Evolutionary conservation across 805 yeast genomes (phyloP), one percentile per base, ranked within the genome.

Genomic region (Ogataea ganodermae): DNA sequence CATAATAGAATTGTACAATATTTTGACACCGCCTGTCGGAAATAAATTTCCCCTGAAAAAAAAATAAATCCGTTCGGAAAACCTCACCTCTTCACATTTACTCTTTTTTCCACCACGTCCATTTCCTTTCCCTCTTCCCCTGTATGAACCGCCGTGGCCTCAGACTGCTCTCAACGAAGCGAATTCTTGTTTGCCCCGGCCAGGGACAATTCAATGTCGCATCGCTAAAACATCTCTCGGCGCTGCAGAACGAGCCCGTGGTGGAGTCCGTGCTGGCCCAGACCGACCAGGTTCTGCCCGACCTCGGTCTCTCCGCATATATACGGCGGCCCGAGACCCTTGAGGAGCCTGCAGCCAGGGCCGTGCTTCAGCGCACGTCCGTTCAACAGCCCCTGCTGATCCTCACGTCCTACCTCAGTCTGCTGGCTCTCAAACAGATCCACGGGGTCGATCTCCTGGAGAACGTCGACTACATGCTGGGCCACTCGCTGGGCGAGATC

Each of bases 401-500:
- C 13, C 46, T 64, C 13, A 44, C 63, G 1, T 59, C 68, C 7
- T 55, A 49, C 43, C 36, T 69, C 8, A 53, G 56, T 5, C 50
- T 59, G n/a, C 44, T 41, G 8, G 35, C 55, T 6, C 43, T 55
- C 22, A 52, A 49, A 44, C 48, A 47, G 6, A 39, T 40, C n/a
- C 50, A 52, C 43, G 61, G 58, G 8, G 28, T 58, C 6, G 61
- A 61, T 44, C 35, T 64, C 2, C 37, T 65, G 13, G 32, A 49
- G 12, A 22, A 20, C 6, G 45, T 58, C 1, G 60, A 65, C 37
- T 61, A 53, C 42, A 49, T 59, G 27, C 31, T 69, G 8, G 73
- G 73, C 8, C 73, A 68, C 48, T 67, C 72, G 5, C 45, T 69
- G 20, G 73, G 73, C 1, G 73, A 69, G 36, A 61, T 69, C 5